Base-by-base conservation (phyloP, 345 rosid genomes). In the Clarkia xantiana region DNA sequence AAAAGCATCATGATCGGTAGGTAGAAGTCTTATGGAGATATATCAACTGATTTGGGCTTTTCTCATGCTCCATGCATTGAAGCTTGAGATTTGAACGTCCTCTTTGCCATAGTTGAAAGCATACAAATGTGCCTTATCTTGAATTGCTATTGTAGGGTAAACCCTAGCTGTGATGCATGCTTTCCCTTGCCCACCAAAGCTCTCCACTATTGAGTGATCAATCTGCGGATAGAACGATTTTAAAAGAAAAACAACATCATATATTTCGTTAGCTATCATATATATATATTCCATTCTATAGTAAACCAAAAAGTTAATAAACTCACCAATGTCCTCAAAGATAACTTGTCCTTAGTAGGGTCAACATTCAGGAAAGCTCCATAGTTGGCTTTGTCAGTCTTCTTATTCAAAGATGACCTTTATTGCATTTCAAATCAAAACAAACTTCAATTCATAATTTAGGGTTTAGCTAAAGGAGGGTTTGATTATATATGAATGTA, bases 61-160 rank as follows among this genome's bases (percentile, higher is more conserved):
- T 45, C 71, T 66, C 79, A 80, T 77, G 57, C 71, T 78, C 91
- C 87, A 85, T 11, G 80, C 91, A 51, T 55, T 67, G 12, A 79
- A 38, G 6, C 59, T 67, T 34, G 75, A 40, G 39, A 74, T 67
- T 18, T 20, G 51, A 15, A 79, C 77, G 51, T 52, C 34, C 2
- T 9, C 43, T 10, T 71, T 54, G 13, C 84, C 87, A 59, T 76
- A 66, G 61, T 80, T 75, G 62, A 75, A 75, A 39, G 63, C 61
- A 11, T 52, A 67, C 14, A 71, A 63, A 49, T 50, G 63, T 36
- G 77, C 65, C n/a, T 44, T 58, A 18, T 64, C 70, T 29, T 55
- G 72, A 38, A 67, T 47, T 1, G 80, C 80, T 52, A 74, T 16
- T 55, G 43, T 50, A 0, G 90, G 86, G 53, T 82, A 79, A 59